These are phyloP conservation scores for Chlamydomonas applanata DNA, from an alignment of 139 green algal species.

Conservation along the genomic window DNA sequence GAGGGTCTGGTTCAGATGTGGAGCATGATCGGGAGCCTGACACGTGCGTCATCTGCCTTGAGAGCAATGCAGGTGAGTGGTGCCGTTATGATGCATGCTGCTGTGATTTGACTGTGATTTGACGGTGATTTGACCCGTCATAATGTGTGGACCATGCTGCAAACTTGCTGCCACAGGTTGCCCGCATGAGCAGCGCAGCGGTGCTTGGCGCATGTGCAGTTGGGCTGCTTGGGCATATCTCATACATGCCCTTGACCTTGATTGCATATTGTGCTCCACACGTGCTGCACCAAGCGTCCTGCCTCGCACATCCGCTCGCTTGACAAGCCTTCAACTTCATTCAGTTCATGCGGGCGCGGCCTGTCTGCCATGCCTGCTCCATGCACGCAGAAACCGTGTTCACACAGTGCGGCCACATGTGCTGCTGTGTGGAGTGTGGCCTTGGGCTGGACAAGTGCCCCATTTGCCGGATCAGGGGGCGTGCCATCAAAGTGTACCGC, in stretches of 20 bases:
- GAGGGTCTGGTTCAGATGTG: not conserved
- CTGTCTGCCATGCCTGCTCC: no score
- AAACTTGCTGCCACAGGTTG: not conserved
- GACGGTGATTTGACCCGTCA: not conserved
- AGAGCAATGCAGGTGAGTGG: not conserved
- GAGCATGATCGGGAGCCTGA: constrained; percentile 9
- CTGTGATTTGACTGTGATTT: no score
- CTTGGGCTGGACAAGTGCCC: constrained; percentile 21
- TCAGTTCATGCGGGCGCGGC: no score
- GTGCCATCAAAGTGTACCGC: constrained; percentile 22
- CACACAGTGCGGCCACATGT: constrained; percentile 31
- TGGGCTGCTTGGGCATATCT: no score
- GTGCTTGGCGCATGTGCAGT: no score
- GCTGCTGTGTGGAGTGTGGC: constrained; percentile 21
- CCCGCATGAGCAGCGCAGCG: no score
- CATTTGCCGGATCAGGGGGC: constrained; percentile 22
- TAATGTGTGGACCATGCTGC: not conserved
- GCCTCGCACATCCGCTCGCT: no score
- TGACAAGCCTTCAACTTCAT: no score
- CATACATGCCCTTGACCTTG: no score
- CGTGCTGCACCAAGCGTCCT: no score
- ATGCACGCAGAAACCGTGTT: constrained; percentile 24
- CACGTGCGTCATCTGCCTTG: constrained; percentile 35
- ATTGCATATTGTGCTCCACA: no score
- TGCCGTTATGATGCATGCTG: no score